phyloP scores from a whole-genome alignment of 2,329 filamentous ascomycete species.

The Fusarium fujikuroi region DNA sequence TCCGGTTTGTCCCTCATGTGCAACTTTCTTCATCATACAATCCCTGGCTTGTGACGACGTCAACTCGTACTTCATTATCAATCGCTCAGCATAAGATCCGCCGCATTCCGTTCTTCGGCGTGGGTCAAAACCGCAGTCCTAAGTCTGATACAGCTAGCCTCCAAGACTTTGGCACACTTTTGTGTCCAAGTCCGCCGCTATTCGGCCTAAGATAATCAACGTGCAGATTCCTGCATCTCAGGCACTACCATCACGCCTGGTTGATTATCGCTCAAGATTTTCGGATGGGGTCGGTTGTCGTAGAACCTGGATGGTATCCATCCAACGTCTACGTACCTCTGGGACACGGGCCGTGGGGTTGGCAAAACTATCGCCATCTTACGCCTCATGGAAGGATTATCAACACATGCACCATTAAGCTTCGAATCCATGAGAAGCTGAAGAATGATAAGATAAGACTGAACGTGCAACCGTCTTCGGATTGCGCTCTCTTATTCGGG shows the following conservation, averaged over 20 bases:
- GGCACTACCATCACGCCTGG: slow-evolving; percentile 30
- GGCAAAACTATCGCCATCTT: neutral
- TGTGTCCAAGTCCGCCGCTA: slow-evolving; percentile 22
- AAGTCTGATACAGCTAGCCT: slow-evolving; percentile 40
- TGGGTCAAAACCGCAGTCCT: slow-evolving; percentile 35
- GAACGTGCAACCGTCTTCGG: slow-evolving; percentile 2
- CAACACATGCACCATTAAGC: neutral
- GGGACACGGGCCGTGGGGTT: neutral
- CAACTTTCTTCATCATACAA: slow-evolving; percentile 16
- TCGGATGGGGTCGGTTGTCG: slow-evolving; percentile 11
- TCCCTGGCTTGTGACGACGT: slow-evolving; percentile 26
- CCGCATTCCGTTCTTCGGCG: slow-evolving; percentile 40
- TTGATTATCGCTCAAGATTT: slow-evolving; percentile 26
- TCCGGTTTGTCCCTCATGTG: slow-evolving; percentile 41
- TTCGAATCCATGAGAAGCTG: slow-evolving; percentile 14
- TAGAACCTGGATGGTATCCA: slow-evolving; percentile 2
- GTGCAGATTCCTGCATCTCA: slow-evolving; percentile 42
- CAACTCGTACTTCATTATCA: slow-evolving; percentile 32
- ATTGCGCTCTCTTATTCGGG: slow-evolving; percentile 30
- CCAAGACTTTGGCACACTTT: slow-evolving; percentile 21
- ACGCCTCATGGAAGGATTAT: neutral
- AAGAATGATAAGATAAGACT: slow-evolving; percentile 2
- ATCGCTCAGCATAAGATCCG: slow-evolving; percentile 23
- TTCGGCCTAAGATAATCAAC: slow-evolving; percentile 45
- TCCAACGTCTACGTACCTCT: neutral